Evolutionary conservation across 495 filamentous ascomycete genomes (phyloP).

Genomic region (Penicillium riverlandense): DNA sequence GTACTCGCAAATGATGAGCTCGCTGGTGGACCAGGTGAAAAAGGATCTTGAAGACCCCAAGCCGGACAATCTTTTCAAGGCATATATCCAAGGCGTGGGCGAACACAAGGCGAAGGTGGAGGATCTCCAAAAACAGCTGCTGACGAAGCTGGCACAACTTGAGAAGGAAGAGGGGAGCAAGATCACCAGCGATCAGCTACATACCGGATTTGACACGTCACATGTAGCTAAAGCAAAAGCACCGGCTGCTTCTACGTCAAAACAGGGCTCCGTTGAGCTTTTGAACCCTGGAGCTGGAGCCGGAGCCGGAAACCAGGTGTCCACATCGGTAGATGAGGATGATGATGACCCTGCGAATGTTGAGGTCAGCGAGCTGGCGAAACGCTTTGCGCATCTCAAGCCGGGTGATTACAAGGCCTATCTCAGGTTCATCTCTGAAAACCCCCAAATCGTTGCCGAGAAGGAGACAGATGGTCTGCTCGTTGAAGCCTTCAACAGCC

Average conservation of each 20-base stretch:
- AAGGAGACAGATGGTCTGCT: constrained; percentile 87
- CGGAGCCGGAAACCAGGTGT: constrained; percentile 27
- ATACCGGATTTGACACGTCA: constrained; percentile 87
- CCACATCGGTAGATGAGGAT: constrained; percentile 51
- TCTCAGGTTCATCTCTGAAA: constrained; percentile 63
- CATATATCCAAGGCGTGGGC: constrained; percentile 68
- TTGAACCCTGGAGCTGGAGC: constrained; percentile 69
- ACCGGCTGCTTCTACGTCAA: constrained; percentile 12
- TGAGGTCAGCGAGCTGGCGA: constrained; percentile 66
- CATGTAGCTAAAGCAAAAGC: constrained; percentile 49
- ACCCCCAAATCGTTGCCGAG: constrained; percentile 75
- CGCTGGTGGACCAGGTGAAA: constrained; percentile 88
- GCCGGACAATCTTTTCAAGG: constrained; percentile 54
- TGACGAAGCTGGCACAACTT: constrained; percentile 64
- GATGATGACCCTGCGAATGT: constrained; percentile 66
- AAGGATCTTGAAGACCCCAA: constrained; percentile 70
- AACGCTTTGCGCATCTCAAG: constrained; percentile 72
- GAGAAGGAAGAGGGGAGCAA: constrained; percentile 83
- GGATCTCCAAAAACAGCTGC: constrained; percentile 66
- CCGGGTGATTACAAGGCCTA: constrained; percentile 64
- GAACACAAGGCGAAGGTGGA: constrained; percentile 70
- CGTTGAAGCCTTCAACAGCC: constrained; percentile 81
- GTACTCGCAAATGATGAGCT: constrained; percentile 94
- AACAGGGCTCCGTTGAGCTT: constrained; percentile 57
- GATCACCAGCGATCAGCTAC: constrained; percentile 88